Evolutionary conservation across 257 asterid species (phyloP), one percentile per base, ranked within the genome.

Genomic region (Leptodermis oblonga): DNA sequence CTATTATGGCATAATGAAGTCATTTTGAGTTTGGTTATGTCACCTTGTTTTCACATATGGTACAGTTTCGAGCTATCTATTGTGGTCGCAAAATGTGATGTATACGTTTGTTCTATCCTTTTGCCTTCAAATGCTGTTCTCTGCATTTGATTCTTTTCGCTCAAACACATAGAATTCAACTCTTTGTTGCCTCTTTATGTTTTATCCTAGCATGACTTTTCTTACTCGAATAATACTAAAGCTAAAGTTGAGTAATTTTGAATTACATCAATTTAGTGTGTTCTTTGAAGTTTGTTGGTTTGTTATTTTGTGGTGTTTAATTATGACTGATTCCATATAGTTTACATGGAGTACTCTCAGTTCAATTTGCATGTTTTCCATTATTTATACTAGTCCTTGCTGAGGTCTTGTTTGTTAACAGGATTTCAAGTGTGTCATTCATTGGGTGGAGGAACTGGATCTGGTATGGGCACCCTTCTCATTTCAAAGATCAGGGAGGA

Each of bases 381-480:
- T 23, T 62, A 45, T 4, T 65, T n/a, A n/a, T n/a, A n/a, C n/a
- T n/a, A n/a, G n/a, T n/a, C n/a, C n/a, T n/a, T n/a, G n/a, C 49
- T 68, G 69, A 48, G 71, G 22, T 36, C 13, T 58, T 37, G 28
- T 75, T 34, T 18, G 12, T 67, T n/a, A 4, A 58, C 80, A 84
- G 88, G 88, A 67, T 84, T 84, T 77, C 88, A 84, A 75, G 84
- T 84, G 13, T 84, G 88, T 73, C 86, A 84, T 70, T 84, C 88
- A 46, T 54, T 84, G 86, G 88, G 88, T 56, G 88, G 86, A 41
- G 88, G 88, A 11, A 83, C 88, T 68, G 88, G 88, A 71, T 84
- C 88, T 39, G 86, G 88, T 39, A 84, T 84, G 88, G 88, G 88
- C 8, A 84, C 88, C 68, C 86, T 84, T 81, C 84, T 84, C 43